These are phyloP conservation scores for Rhizopus delemar DNA, from an alignment of 371 early-diverging fungal species.

Conservation along the genomic window DNA sequence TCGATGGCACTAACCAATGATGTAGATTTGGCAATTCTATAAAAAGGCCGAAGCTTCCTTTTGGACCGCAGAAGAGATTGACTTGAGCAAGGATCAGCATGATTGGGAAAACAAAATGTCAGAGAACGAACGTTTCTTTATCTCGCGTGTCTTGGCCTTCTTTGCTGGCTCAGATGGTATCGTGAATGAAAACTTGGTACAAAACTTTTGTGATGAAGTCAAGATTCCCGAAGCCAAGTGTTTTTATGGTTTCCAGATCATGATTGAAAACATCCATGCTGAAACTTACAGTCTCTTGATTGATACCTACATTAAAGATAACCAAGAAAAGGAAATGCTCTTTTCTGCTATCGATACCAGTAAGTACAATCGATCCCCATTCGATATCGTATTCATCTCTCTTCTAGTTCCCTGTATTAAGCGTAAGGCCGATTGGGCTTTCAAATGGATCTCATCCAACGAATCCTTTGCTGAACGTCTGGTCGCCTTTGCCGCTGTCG, in stretches of 20 bases:
- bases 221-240: slow-evolving; percentile 98
- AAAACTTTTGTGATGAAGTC: slow-evolving; percentile 96
- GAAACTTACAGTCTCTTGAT: slow-evolving; percentile 99
- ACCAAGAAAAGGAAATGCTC: slow-evolving; percentile 81
- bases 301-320: slow-evolving; percentile 97
- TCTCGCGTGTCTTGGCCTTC: slow-evolving; percentile 98
- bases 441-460: slow-evolving; percentile 93
- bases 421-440: slow-evolving; percentile 99
- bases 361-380: not conserved
- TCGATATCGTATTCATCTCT: too few species aligned
- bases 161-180: slow-evolving; percentile 99
- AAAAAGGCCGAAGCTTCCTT: slow-evolving; percentile 99
- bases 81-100: slow-evolving; percentile 91
- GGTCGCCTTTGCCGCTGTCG: slow-evolving; percentile 99
- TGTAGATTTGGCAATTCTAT: slow-evolving; percentile 97
- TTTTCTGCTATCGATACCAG: slow-evolving; percentile 97
- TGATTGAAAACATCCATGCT: slow-evolving; percentile 99
- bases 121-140: slow-evolving; percentile 95
- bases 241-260: slow-evolving; percentile 99
- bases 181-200: slow-evolving; percentile 98
- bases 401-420: slow-evolving; percentile 90
- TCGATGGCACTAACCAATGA: not conserved
- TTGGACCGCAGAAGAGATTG: slow-evolving; percentile 99
- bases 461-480: slow-evolving; percentile 93
- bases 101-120: slow-evolving; percentile 95